These are phyloP conservation scores for Camellia granthamiana DNA, from an alignment of 148 eudicot species.

Conservation along the genomic window DNA sequence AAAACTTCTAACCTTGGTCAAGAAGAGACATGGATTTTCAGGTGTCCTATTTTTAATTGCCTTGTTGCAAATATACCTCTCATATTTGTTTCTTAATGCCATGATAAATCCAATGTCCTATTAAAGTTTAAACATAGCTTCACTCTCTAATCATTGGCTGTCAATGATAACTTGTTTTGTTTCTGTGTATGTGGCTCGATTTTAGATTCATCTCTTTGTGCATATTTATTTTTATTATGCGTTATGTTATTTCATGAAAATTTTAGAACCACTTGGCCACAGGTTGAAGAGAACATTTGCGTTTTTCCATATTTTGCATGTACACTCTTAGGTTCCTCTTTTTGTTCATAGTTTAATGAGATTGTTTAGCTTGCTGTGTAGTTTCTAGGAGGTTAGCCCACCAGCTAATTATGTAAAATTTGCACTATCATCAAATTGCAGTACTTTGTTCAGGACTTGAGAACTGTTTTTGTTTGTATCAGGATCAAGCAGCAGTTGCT, in stretches of 20 bases:
- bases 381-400: background rate
- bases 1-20: background rate
- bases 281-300: background rate
- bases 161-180: background rate
- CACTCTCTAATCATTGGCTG: background rate
- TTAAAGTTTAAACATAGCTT: background rate
- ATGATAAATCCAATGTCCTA: background rate
- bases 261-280: background rate
- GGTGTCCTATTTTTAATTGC: background rate
- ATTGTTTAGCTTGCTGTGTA: background rate
- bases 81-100: background rate
- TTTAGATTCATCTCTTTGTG: background rate
- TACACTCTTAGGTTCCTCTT: background rate
- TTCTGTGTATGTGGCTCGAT: background rate
- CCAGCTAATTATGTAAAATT: background rate
- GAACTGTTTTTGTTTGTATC: conserved; percentile 19
- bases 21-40: background rate
- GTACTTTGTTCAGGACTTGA: conserved; percentile 19
- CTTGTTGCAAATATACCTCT: background rate
- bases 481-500: conserved; percentile 37
- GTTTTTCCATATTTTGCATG: background rate
- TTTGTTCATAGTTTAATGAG: background rate
- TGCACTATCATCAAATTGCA: conserved; percentile 1
- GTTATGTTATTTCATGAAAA: background rate
- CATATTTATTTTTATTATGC: background rate